phyloP scores from a whole-genome alignment of 345 rosid species.

The Cardamine chenopodiifolia region DNA sequence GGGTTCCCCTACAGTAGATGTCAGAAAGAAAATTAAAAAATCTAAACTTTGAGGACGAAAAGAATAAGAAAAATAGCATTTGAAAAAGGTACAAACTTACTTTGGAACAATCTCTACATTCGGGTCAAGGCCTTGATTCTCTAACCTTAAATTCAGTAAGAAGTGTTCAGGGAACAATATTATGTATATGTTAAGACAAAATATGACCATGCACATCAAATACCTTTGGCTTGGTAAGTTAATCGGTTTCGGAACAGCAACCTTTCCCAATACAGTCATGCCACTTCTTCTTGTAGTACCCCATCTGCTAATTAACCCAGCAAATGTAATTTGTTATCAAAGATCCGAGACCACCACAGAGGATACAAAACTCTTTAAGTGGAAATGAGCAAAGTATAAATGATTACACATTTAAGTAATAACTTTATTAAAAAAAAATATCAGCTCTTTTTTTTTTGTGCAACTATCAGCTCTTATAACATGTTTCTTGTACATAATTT shows the following conservation, averaged over 20 bases:
- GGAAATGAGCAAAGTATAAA: slow-evolving; percentile 2
- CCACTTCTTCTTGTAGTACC: slow-evolving; percentile 80
- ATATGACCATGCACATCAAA: slow-evolving; percentile 6
- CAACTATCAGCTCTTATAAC: not conserved
- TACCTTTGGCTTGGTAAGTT: slow-evolving; percentile 99
- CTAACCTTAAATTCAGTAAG: slow-evolving; percentile 65
- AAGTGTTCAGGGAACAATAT: not conserved
- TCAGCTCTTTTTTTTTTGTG: too few relatives aligned
- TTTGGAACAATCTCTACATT: slow-evolving; percentile 98
- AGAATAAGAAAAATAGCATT: slow-evolving; percentile 4
- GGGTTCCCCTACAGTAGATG: slow-evolving; percentile 65
- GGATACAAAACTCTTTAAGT: not conserved
- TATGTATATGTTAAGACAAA: not conserved
- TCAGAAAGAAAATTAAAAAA: slow-evolving; percentile 1
- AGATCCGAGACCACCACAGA: slow-evolving; percentile 10
- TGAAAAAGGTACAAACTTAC: slow-evolving; percentile 53
- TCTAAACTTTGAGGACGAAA: not conserved
- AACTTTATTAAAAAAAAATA: not conserved
- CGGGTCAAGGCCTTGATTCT: slow-evolving; percentile 96
- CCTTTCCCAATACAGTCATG: slow-evolving; percentile 94
- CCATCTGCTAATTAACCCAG: slow-evolving; percentile 58
- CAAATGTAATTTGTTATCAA: slow-evolving; percentile 17
- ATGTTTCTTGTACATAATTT: not conserved
- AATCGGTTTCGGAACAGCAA: slow-evolving; percentile 95
- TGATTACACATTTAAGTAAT: not conserved